Evolutionary conservation across 805 yeast genomes (phyloP), one percentile per base, ranked within the genome.

Genomic region (Barnettozyma salicaria): DNA sequence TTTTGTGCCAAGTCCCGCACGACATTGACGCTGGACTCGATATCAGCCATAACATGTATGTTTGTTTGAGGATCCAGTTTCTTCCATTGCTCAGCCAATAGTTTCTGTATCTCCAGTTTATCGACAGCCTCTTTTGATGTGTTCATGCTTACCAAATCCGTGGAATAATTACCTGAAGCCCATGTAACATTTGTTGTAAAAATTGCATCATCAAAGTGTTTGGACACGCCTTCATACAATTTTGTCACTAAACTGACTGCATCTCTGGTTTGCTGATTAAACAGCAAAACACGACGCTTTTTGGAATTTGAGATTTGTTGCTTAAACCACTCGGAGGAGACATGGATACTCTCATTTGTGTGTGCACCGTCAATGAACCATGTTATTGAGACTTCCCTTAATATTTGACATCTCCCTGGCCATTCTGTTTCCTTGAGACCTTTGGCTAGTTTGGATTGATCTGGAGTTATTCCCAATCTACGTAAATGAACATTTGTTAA

Each of bases 321-420:
- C 8, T 60, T 60, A 50, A 81, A 86, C 99, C 99, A 92, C 8
- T 60, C 62, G 0, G 90, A 70, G 0, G 96, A 84, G n/a, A 79
- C 94, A 21, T 68, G 67, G 18, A 94, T 74, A 41, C 96, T 84
- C 52, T 92, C 99, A 31, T 72, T 63, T 0, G 98, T 92, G 52
- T 92, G 99, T 0, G 98, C 97, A 14, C 99, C 99, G 61, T 92
- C 99, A 12, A 90, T 61, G 45, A 63, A 79, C 95, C 96, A 92
- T n/a, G 71, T 73, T 13, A 80, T 60, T 3, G 61, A 56, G 14
- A 56, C 64, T 18, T 65, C 63, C 12, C 63, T 60, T 21, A 86
- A 59, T 2, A 76, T 68, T 61, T 94, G 97, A 50, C 97, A 90
- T 49, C 99, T 69, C 1, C 99, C 99, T n/a, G 92, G 92, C 96